Conservation (phyloP, 495 filamentous ascomycete species). For the Parmelia sp. region DNA sequence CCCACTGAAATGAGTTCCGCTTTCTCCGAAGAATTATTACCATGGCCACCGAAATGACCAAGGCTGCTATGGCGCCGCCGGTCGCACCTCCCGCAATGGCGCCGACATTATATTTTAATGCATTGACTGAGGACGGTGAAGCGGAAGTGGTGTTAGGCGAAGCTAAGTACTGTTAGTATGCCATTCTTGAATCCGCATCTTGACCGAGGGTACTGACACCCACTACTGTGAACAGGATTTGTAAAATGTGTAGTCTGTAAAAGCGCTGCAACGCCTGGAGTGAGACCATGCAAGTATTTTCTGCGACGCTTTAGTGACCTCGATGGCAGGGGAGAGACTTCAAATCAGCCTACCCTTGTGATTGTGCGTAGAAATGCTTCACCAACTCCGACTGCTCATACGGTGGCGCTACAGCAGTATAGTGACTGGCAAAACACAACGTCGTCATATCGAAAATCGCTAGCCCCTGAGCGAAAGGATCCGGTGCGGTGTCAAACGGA, state of each 20-base stretch:
- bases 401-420: conserved; percentile 6
- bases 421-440: conserved; percentile 9
- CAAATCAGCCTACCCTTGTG: conserved; percentile 1
- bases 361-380: conserved; percentile 7
- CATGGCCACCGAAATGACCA: background rate
- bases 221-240: background rate
- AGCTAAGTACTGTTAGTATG: conserved; percentile 4
- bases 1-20: background rate
- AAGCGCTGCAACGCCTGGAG: conserved; percentile 8
- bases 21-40: background rate
- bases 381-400: conserved; percentile 9
- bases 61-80: background rate
- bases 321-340: background rate
- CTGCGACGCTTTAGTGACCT: background rate
- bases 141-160: background rate
- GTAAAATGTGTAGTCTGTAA: background rate
- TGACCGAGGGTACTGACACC: background rate
- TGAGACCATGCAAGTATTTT: background rate
- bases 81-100: conserved; percentile 9
- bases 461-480: conserved; percentile 20
- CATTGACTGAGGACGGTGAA: background rate
- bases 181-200: background rate
- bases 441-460: conserved; percentile 22
- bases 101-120: background rate
- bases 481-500: background rate